Evolutionary conservation across 805 yeast species (phyloP).

Genomic region (Ogataea salicorniae): DNA sequence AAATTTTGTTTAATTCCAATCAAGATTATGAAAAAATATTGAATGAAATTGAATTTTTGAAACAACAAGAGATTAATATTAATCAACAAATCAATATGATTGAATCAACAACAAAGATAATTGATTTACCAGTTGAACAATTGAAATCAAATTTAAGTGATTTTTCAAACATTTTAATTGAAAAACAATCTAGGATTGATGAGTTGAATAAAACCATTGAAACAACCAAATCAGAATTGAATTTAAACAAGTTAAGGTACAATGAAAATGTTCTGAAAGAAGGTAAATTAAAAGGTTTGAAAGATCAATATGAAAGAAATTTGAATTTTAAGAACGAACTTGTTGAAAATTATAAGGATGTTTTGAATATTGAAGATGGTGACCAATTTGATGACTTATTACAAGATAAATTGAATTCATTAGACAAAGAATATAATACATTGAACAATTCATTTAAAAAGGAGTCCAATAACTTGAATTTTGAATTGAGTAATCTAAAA

Average conservation of each 20-base stretch:
- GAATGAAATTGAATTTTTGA: slow-evolving; percentile 54
- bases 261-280: slow-evolving; percentile 40
- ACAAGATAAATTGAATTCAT: slow-evolving; percentile 1
- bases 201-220: slow-evolving; percentile 16
- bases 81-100: slow-evolving; percentile 50
- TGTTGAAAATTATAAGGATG: slow-evolving; percentile 4
- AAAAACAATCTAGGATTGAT: slow-evolving; percentile 21
- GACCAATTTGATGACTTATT: slow-evolving; percentile 10
- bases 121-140: slow-evolving; percentile 40
- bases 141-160: slow-evolving; percentile 36
- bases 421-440: neutral
- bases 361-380: slow-evolving; percentile 4
- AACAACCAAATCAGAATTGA: slow-evolving; percentile 4
- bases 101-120: slow-evolving; percentile 37
- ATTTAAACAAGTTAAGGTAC: slow-evolving; percentile 27
- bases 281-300: slow-evolving; percentile 46
- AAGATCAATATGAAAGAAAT: slow-evolving; percentile 21
- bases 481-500: slow-evolving; percentile 17
- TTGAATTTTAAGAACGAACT: slow-evolving; percentile 9
- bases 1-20: slow-evolving; percentile 62
- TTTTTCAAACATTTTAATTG: slow-evolving; percentile 30
- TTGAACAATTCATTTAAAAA: slow-evolving; percentile 4
- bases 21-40: slow-evolving; percentile 76
- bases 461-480: slow-evolving; percentile 11
- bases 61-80: slow-evolving; percentile 41